phyloP scores from a whole-genome alignment of 768 basidiomycete species.

The Cystoderma amianthinum region DNA sequence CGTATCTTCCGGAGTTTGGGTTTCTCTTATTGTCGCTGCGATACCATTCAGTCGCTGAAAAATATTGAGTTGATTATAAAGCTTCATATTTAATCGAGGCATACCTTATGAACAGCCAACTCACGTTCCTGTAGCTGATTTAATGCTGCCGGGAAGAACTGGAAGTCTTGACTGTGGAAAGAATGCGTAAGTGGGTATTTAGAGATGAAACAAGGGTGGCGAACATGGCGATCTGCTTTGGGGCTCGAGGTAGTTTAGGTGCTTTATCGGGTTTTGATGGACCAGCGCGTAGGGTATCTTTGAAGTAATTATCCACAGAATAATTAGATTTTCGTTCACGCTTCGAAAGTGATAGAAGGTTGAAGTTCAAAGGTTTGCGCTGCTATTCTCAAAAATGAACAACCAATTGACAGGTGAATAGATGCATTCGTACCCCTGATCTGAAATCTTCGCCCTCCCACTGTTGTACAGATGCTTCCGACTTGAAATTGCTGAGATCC shows the following conservation, averaged over 20 bases:
- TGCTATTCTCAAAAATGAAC: slow-evolving; percentile 19
- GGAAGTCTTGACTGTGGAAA: slow-evolving; percentile 77
- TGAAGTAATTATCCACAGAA: slow-evolving; percentile 93
- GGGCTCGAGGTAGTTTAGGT: slow-evolving; percentile 77
- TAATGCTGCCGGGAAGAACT: slow-evolving; percentile 86
- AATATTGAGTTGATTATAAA: not conserved
- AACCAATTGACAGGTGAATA: not conserved
- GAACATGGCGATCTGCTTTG: slow-evolving; percentile 81
- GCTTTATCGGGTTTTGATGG: slow-evolving; percentile 75
- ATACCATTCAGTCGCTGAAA: slow-evolving; percentile 63
- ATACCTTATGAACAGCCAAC: slow-evolving; percentile 70
- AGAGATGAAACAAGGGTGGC: slow-evolving; percentile 20
- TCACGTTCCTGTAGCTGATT: slow-evolving; percentile 84
- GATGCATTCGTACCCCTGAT: slow-evolving; percentile 42
- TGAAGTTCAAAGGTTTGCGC: slow-evolving; percentile 67
- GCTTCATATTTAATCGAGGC: slow-evolving; percentile 4
- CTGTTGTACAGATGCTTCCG: slow-evolving; percentile 83
- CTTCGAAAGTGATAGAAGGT: slow-evolving; percentile 83
- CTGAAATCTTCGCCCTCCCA: slow-evolving; percentile 97
- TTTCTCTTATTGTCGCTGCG: slow-evolving; percentile 54
- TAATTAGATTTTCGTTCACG: slow-evolving; percentile 92
- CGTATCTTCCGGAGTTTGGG: slow-evolving; percentile 66
- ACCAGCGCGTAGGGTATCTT: slow-evolving; percentile 79
- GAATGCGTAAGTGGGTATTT: too few species aligned
- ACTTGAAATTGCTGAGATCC: slow-evolving; percentile 95